A percentile compares a stretch with the other conserved stretches of the same genome.
phyloP scores from a whole-genome alignment of 495 filamentous ascomycete species.

The Pseudomonodictys pantanalensis region DNA sequence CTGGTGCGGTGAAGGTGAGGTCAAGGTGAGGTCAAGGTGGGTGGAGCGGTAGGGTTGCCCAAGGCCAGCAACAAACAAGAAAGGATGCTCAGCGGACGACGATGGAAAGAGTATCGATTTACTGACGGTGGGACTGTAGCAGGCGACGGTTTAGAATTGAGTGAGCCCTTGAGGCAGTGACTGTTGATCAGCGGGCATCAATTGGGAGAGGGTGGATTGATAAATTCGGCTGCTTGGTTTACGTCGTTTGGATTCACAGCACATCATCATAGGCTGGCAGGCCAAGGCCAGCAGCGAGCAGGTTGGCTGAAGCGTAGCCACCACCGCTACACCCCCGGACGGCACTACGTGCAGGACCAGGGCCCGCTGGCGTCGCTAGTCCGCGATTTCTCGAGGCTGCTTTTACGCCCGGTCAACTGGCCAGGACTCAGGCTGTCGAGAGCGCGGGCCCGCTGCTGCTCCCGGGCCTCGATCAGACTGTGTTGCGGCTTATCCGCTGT shows the following conservation, averaged over 20 bases:
- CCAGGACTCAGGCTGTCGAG: constrained; percentile 13
- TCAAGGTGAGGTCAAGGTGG: not conserved
- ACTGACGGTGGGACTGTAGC: constrained; percentile 5
- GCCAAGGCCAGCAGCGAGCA: constrained; percentile 22
- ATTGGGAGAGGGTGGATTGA: constrained; percentile 28
- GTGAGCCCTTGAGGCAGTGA: constrained; percentile 26
- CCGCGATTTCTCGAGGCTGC: constrained; percentile 4
- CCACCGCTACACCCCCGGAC: constrained; percentile 14
- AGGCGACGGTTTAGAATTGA: constrained; percentile 29
- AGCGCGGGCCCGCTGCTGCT: not conserved
- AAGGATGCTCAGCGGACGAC: constrained; percentile 18
- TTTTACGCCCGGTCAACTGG: too few species aligned
- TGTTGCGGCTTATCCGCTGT: too few species aligned
- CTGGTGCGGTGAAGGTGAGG: constrained; percentile 6
- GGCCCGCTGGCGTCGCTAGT: constrained; percentile 8
- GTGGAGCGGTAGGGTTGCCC: not conserved
- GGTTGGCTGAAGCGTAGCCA: constrained; percentile 18
- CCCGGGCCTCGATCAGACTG: not conserved
- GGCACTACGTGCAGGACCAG: constrained; percentile 10
- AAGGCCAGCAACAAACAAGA: constrained; percentile 23
- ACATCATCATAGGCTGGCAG: constrained; percentile 28
- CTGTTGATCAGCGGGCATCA: constrained; percentile 28
- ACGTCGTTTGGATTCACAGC: constrained; percentile 23
- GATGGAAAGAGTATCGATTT: constrained; percentile 25
- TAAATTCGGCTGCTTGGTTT: constrained; percentile 29